Conservation (phyloP, 768 basidiomycete genomes). For the Rhodotorula babjevae region DNA sequence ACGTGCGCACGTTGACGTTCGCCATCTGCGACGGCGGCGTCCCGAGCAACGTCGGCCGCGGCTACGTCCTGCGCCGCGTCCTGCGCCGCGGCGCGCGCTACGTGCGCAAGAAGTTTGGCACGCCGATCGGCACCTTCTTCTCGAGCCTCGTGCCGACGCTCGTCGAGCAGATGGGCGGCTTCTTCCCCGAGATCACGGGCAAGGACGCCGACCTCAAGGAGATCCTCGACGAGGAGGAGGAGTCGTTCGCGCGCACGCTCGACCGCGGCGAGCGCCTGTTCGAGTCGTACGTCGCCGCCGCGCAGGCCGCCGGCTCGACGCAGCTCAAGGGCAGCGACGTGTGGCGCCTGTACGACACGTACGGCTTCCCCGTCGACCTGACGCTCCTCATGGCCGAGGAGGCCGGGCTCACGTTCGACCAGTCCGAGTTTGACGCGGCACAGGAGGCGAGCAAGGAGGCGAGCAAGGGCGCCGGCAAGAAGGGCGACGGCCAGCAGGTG, state of each 20-base stretch:
- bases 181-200: constrained; percentile 82
- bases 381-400: constrained; percentile 98
- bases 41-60: constrained; percentile 91
- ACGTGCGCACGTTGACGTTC: constrained; percentile 89
- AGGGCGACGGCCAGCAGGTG: constrained; percentile 60
- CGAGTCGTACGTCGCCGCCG: constrained; percentile 71
- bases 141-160: constrained; percentile 84
- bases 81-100: constrained; percentile 90
- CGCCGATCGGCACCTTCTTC: constrained; percentile 83
- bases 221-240: constrained; percentile 94
- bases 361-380: constrained; percentile 94
- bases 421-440: constrained; percentile 81
- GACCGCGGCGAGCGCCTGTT: constrained; percentile 95
- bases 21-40: constrained; percentile 94
- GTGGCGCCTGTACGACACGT: constrained; percentile 96
- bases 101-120: constrained; percentile 86
- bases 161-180: constrained; percentile 75
- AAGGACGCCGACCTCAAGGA: constrained; percentile 82
- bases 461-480: constrained; percentile 76
- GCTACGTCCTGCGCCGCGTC: constrained; percentile 93
- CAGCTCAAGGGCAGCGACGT: constrained; percentile 85
- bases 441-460: constrained; percentile 84
- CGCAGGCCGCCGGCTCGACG: constrained; percentile 59
- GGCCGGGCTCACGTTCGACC: constrained; percentile 73
- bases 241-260: constrained; percentile 92